Evolutionary conservation across 2,329 filamentous ascomycete species (phyloP), one percentile per base, ranked within the genome.

Genomic region (Microdochium nivale): DNA sequence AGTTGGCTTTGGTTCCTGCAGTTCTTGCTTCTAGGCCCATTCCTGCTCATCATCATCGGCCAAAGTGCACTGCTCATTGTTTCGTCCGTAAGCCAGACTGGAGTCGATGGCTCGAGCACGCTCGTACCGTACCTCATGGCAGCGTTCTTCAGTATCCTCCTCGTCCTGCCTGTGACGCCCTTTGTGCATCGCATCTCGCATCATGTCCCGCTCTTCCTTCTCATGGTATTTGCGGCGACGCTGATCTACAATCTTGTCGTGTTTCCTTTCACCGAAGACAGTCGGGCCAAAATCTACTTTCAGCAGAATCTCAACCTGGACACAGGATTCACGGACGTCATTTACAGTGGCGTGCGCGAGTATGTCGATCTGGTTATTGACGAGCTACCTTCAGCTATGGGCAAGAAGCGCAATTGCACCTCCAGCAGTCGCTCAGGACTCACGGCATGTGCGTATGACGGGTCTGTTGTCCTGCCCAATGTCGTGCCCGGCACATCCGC

Each of bases 1-100:
- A 81, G 78, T 46, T 96, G 87, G 87, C 84, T 87, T 19, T 99
- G 94, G 94, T 68, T 94, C 43, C 59, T 95, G 19, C 91, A 99
- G 62, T 86, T 96, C 57, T 72, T 97, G 3, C 64, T 96, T 16
- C 72, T 95, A 10, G 87, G 82, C 0, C 90, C 91, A 0, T 80
- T 96, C 50, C 81, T 85, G 48, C 73, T 96, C 47, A 84, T 94
- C 54, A 67, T 97, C 21, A 70, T 88, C 16, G 88, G 84, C 1
- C 90, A 95, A 62, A 76, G 91, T 25, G 86, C 80, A 1, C 76
- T 97, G 3, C 70, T 92, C 13, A 65, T 89, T 16, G 88, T 85
- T 3, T 80, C 84, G 32, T 82, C 88, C 2, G 74, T 90, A 21
- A 77, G 84, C 53, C 91, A 96, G 68, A 96, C 90, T 0, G 87